Base-by-base conservation (phyloP, 2,329 filamentous ascomycete genomes). In the Botrytis fragariae region DNA sequence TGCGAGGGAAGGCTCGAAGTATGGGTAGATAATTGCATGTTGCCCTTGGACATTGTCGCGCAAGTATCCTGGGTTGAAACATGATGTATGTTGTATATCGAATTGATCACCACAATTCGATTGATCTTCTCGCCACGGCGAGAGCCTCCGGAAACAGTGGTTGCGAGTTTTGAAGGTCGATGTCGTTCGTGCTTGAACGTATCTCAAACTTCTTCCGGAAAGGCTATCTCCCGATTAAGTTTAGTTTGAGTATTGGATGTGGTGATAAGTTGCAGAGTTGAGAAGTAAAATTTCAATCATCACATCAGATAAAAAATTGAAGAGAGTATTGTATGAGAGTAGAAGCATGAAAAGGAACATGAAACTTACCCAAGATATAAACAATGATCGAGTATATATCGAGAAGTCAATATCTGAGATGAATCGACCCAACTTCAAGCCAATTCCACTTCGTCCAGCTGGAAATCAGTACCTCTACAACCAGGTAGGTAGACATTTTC, bases 11-110 rank as follows among this genome's bases (percentile, higher is more conserved):
- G 81, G 75, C 84, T 82, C 76, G 81, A 80, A 70, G 81, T 79
- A 76, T 88, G 81, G 80, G 83, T 84, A 81, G 81, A 82, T 77
- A 84, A 85, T 76, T 85, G 82, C 77, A 84, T 82, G 80, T 83
- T 83, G 82, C 85, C 83, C 81, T 83, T 72, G 76, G 77, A 68
- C 79, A 80, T 76, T 77, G 78, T 77, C 79, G 84, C 78, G 87
- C 84, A 79, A 88, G 86, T 83, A 92, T 83, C 82, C 90, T 87
- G 77, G 90, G 87, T 82, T 92, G 90, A 76, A 93, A 83, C 90
- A 93, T 93, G 59, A 42, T 73, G 51, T 44, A 60, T 72, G 22
- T 37, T 70, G 2, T 72, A 59, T 42, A 69, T 70, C 65, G 57
- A 61, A 69, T 54, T 51, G n/a, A 63, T 70, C 44, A 45, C 48